These are phyloP conservation scores for Pelargonium myrrhifolium DNA, from an alignment of 441 rosid genomes.

Conservation along the genomic window DNA sequence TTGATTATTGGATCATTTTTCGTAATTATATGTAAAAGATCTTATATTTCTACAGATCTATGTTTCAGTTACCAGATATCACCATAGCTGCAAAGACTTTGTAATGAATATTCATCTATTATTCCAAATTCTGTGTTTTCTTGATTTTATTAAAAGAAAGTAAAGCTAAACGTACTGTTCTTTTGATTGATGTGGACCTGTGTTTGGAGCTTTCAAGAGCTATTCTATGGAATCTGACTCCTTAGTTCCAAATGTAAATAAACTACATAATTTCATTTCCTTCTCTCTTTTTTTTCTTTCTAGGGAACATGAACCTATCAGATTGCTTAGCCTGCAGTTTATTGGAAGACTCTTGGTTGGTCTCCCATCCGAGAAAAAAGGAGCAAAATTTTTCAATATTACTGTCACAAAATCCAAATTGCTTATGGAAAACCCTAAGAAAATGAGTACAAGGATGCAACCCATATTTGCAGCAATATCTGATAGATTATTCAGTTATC, in stretches of 20 bases:
- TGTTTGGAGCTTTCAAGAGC: background rate
- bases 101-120: background rate
- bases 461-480: constrained; percentile 70
- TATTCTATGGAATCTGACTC: background rate
- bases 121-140: background rate
- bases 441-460: constrained; percentile 49
- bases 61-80: background rate
- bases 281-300: constrained; percentile 21
- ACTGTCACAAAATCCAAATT: constrained; percentile 71
- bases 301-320: constrained; percentile 90
- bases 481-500: constrained; percentile 76
- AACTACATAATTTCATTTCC: constrained; percentile 1
- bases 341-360: constrained; percentile 90
- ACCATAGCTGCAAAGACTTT: background rate
- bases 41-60: background rate
- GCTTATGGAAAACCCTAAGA: constrained; percentile 57
- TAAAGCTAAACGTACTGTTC: background rate
- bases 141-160: background rate
- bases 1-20: background rate
- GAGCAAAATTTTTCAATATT: constrained; percentile 72
- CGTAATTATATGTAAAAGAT: background rate
- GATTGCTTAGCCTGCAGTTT: constrained; percentile 93
- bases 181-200: background rate
- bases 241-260: background rate
- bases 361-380: constrained; percentile 84